These are phyloP conservation scores for Kwoniella dejecticola DNA, from an alignment of 768 basidiomycete genomes.

Conservation along the genomic window DNA sequence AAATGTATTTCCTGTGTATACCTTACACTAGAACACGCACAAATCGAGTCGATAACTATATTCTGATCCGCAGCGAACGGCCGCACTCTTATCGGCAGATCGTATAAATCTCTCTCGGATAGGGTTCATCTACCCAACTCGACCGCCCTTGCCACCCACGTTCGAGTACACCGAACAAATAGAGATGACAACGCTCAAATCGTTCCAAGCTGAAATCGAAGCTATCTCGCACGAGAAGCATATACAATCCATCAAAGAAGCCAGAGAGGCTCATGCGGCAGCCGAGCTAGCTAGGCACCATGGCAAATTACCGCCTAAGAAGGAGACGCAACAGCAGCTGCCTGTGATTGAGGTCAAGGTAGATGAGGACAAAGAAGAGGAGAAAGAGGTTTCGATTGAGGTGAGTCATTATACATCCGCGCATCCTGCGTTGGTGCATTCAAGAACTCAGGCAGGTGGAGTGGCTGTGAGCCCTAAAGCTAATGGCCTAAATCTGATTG, in stretches of 20 bases:
- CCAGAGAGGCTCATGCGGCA: slow-evolving; percentile 37
- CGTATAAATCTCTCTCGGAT: no score
- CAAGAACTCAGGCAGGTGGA: no score
- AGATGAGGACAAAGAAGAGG: slow-evolving; percentile 22
- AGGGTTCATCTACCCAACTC: no score
- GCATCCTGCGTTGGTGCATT: neutral
- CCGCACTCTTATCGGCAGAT: no score
- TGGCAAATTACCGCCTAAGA: slow-evolving; percentile 33
- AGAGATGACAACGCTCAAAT: slow-evolving; percentile 46
- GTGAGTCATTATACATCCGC: slow-evolving; percentile 22
- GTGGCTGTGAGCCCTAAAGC: neutral
- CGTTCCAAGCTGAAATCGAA: slow-evolving; percentile 55
- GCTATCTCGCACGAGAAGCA: slow-evolving; percentile 37
- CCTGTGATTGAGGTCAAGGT: slow-evolving; percentile 24
- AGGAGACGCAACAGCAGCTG: neutral
- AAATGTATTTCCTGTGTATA: no score
- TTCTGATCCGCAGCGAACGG: no score
- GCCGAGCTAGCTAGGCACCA: slow-evolving; percentile 49
- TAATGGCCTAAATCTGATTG: neutral
- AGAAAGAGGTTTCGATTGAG: slow-evolving; percentile 30
- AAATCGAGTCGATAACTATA: no score
- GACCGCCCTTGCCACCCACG: slow-evolving; percentile 1
- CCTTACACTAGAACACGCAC: no score
- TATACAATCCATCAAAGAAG: slow-evolving; percentile 31
- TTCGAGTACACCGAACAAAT: neutral